Percentiles rank a stretch among this genome's conserved stretches.
Conservation (phyloP, 2,329 filamentous ascomycete species). For the Gaeumannomyces tritici region DNA sequence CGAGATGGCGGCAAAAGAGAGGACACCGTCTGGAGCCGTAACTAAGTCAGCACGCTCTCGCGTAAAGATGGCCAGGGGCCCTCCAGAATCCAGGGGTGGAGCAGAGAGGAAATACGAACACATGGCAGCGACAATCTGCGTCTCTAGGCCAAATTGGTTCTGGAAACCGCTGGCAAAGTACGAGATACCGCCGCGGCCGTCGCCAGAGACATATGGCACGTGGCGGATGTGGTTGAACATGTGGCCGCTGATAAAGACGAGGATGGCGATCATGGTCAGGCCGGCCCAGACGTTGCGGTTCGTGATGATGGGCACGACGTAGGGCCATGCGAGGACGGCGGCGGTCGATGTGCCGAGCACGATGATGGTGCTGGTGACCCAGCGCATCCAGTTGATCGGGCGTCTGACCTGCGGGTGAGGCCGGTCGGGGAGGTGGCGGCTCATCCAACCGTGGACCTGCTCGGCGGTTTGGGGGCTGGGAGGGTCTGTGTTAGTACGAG, state of each 20-base stretch:
- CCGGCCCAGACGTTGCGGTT: constrained; percentile 93
- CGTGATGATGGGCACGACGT: constrained; percentile 70
- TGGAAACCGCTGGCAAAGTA: constrained; percentile 92
- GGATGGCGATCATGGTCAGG: constrained; percentile 75
- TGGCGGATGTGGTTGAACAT: constrained; percentile 99
- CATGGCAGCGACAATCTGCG: constrained; percentile 85
- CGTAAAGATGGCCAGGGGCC: neutral
- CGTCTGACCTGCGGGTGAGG: constrained; percentile 71
- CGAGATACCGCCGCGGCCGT: constrained; percentile 75
- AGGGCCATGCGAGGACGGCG: constrained; percentile 63
- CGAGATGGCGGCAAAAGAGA: constrained; percentile 87
- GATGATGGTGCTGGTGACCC: constrained; percentile 58
- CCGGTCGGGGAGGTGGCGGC: constrained; percentile 66
- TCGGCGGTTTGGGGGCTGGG: constrained; percentile 65
- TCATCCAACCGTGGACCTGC: constrained; percentile 67
- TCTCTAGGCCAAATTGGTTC: constrained; percentile 88
- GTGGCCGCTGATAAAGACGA: constrained; percentile 90
- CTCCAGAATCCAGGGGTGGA: neutral
- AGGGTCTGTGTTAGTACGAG: neutral
- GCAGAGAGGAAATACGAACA: constrained; percentile 46
- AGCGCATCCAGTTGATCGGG: constrained; percentile 78
- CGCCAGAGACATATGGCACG: constrained; percentile 80
- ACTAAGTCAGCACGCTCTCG: neutral
- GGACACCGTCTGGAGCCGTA: constrained; percentile 41
- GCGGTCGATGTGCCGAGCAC: constrained; percentile 61